A percentile compares a stretch with the other conserved stretches of the same genome.
phyloP scores from a whole-genome alignment of 306 rosid species.

The Canavalia gladiata region DNA sequence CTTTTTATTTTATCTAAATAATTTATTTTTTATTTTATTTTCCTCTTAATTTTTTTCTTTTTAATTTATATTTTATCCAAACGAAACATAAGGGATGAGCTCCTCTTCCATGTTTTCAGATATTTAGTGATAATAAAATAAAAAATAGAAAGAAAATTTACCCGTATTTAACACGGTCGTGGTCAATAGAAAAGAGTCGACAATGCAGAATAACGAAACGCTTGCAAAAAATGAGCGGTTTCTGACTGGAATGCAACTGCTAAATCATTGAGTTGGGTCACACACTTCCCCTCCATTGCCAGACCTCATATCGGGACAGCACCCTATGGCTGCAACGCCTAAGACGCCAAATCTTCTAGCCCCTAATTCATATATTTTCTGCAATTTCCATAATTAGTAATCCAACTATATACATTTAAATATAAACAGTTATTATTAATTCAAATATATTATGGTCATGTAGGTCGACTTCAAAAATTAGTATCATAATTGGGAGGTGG shows the following conservation, averaged over 20 bases:
- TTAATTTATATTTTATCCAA: too few species aligned
- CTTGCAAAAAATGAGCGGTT: conserved; percentile 20
- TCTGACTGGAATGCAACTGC: conserved; percentile 45
- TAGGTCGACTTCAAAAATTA: not conserved
- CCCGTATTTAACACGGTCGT: too few species aligned
- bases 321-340: conserved; percentile 59
- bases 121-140: too few species aligned
- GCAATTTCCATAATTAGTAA: not conserved
- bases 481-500: not conserved
- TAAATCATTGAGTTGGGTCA: conserved; percentile 47
- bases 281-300: conserved; percentile 40
- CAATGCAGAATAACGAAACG: too few species aligned
- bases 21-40: too few species aligned
- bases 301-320: conserved; percentile 51
- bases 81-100: too few species aligned
- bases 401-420: not conserved
- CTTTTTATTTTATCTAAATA: too few species aligned
- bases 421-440: not conserved
- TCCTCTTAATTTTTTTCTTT: too few species aligned
- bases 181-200: too few species aligned
- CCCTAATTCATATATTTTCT: conserved; percentile 58
- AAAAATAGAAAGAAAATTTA: too few species aligned
- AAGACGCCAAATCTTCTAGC: conserved; percentile 66
- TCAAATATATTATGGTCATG: not conserved
- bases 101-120: too few species aligned